These are phyloP conservation scores for Syncephalastrum sp. DNA, from an alignment of 371 early-diverging fungal species.

Conservation along the genomic window DNA sequence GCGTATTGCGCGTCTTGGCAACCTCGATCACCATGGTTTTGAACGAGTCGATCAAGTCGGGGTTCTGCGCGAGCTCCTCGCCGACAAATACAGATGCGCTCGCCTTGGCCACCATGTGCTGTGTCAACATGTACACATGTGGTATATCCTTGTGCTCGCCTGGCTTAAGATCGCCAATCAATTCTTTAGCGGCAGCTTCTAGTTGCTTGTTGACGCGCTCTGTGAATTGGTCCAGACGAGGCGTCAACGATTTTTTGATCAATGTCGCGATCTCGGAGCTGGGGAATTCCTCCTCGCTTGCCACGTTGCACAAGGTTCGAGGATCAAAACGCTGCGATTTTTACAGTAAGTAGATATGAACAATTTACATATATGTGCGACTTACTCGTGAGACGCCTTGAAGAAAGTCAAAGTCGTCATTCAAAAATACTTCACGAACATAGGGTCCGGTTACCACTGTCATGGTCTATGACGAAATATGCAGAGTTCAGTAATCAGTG, in stretches of 20 bases:
- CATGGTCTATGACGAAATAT: not conserved
- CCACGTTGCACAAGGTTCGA: not conserved
- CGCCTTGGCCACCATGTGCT: constrained; percentile 19
- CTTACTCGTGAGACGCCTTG: constrained; percentile 8
- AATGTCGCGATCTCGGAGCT: not conserved
- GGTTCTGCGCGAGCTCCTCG: constrained; percentile 9
- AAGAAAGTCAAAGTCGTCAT: constrained; percentile 15
- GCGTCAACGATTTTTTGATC: constrained; percentile 4
- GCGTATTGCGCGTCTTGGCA: constrained; percentile 7
- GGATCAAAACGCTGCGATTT: constrained; percentile 2
- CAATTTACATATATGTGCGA: not conserved
- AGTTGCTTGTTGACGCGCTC: too few species aligned
- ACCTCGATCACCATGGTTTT: constrained; percentile 23
- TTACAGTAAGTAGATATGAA: not conserved
- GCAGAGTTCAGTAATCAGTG: too few species aligned
- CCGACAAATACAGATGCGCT: constrained; percentile 26
- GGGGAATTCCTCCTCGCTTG: not conserved
- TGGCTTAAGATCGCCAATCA: too few species aligned
- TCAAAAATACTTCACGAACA: constrained; percentile 20
- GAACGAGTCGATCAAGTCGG: constrained; percentile 20
- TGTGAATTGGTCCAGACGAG: constrained; percentile 1
- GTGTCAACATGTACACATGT: constrained; percentile 17
- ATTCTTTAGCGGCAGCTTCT: too few species aligned
- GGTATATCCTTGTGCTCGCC: constrained; percentile 13
- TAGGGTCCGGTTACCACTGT: constrained; percentile 14